A percentile compares a stretch with the other conserved stretches of the same genome.
These are phyloP conservation scores for Trichomonascaceae sp. DNA, from an alignment of 1,139 yeast genomes.

Conservation along the genomic window DNA sequence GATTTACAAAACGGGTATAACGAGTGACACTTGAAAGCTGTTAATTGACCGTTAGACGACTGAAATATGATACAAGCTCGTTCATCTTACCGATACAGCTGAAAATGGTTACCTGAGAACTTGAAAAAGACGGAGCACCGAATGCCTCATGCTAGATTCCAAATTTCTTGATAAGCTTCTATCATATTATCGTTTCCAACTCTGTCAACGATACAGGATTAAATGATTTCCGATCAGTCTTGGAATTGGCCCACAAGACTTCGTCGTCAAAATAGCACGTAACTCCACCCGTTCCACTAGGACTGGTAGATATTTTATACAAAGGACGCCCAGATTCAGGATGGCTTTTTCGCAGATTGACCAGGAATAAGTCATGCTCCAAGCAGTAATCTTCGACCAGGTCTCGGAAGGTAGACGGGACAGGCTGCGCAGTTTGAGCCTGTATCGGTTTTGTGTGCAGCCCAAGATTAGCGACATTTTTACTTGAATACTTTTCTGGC, in stretches of 20 bases:
- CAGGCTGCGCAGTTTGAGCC: neutral
- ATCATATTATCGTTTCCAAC: conserved; percentile 15
- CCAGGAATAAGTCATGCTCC: conserved; percentile 33
- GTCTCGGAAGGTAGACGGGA: conserved; percentile 38
- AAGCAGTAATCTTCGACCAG: conserved; percentile 44
- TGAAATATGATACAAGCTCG: neutral
- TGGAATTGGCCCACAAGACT: conserved; percentile 37
- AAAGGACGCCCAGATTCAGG: conserved; percentile 33
- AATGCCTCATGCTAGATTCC: no score
- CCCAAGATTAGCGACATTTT: neutral
- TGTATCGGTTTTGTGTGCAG: neutral
- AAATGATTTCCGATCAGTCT: conserved; percentile 13
- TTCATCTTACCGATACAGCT: neutral
- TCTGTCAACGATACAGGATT: conserved; percentile 26
- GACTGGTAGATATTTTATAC: conserved; percentile 32
- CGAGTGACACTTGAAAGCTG: neutral
- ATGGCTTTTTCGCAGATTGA: conserved; percentile 31
- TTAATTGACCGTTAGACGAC: neutral
- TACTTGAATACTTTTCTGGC: neutral
- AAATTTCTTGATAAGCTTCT: no score
- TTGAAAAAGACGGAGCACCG: no score
- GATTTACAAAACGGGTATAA: neutral
- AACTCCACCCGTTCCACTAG: conserved; percentile 31
- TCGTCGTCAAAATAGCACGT: conserved; percentile 41
- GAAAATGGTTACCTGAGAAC: no score